Conservation (phyloP, 805 yeast genomes). For the Maudiozyma saulgeensis region DNA sequence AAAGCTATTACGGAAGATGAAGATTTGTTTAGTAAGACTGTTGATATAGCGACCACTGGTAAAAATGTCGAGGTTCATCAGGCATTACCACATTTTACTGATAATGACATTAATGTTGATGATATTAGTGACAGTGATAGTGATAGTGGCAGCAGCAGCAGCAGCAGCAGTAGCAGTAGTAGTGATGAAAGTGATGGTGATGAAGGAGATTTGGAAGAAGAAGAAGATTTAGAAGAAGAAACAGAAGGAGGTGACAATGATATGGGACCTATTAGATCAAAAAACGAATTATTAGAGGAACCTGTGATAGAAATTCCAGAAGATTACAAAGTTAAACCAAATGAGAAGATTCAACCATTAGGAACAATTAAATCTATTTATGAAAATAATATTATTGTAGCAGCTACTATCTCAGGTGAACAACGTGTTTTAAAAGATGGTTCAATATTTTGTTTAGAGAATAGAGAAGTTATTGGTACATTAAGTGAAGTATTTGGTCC, state of each 20-base stretch:
- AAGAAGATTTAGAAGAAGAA: slow-evolving; percentile 27
- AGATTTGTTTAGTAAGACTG: slow-evolving; percentile 16
- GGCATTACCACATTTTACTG: slow-evolving; percentile 1
- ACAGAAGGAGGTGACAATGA: slow-evolving; percentile 35
- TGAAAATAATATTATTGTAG: slow-evolving; percentile 61
- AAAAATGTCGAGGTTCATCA: background rate
- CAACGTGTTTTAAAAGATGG: slow-evolving; percentile 73
- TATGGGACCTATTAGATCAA: slow-evolving; percentile 64
- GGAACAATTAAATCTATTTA: slow-evolving; percentile 65
- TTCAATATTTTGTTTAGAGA: slow-evolving; percentile 69
- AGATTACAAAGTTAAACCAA: slow-evolving; percentile 48
- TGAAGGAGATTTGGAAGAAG: slow-evolving; percentile 12
- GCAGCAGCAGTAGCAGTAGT: slow-evolving; percentile 9
- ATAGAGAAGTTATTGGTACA: slow-evolving; percentile 61
- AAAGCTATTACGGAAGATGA: no score
- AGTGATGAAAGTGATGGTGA: slow-evolving; percentile 10
- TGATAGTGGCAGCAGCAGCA: slow-evolving; percentile 5
- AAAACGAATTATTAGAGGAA: slow-evolving; percentile 67
- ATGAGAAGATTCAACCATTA: slow-evolving; percentile 57
- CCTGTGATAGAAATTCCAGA: slow-evolving; percentile 58
- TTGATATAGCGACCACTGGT: slow-evolving; percentile 11
- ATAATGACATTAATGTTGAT: slow-evolving; percentile 16
- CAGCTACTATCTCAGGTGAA: slow-evolving; percentile 73
- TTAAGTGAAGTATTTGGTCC: slow-evolving; percentile 87
- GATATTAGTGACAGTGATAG: slow-evolving; percentile 7